Evolutionary conservation across 2,329 filamentous ascomycete genomes (phyloP), one percentile per base, ranked within the genome.

Genomic region (Cryphonectria carpinicola): DNA sequence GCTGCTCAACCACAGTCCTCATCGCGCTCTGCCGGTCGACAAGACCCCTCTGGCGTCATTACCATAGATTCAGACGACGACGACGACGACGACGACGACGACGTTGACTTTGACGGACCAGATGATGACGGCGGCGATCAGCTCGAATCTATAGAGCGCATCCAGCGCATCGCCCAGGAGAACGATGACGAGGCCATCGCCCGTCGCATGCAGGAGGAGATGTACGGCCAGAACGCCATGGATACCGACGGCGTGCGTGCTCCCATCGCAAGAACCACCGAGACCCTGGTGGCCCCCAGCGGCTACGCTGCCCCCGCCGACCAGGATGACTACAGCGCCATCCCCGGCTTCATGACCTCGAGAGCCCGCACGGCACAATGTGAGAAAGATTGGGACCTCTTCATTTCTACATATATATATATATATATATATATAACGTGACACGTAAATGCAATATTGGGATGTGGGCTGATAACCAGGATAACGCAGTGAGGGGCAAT

Each of bases 121-220:
- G 85, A 87, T 69, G 84, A 84, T 32, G 77, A 80, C 32, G 78
- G 82, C 73, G 80, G 80, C 66, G 79, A 81, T 2, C 46, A n/a
- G 5, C 6, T 49, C 46, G 46, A n/a, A n/a, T 49, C 46, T 19
- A 49, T 49, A 22, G 11, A 43, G 32, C 5, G 81, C 80, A 39
- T 79, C 80, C 82, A 82, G 13, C 82, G 81, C 43, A 81, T 80
- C 5, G 88, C 87, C 22, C 84, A 90, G 67, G 89, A 92, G 74
- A 95, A 98, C 74, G 94, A 97, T 77, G 96, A 99, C 77, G 95
- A 94, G 67, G 95, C 93, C 60, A 95, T 98, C 90, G 96, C 96
- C 8, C 89, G 95, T 79, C 89, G 93, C 70, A 81, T 99, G 71
- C 96, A 99, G 80, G 93, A 99, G 77, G 94, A 99, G 81, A 87